Conservation (phyloP, 345 rosid genomes). For the Brassica juncea region DNA sequence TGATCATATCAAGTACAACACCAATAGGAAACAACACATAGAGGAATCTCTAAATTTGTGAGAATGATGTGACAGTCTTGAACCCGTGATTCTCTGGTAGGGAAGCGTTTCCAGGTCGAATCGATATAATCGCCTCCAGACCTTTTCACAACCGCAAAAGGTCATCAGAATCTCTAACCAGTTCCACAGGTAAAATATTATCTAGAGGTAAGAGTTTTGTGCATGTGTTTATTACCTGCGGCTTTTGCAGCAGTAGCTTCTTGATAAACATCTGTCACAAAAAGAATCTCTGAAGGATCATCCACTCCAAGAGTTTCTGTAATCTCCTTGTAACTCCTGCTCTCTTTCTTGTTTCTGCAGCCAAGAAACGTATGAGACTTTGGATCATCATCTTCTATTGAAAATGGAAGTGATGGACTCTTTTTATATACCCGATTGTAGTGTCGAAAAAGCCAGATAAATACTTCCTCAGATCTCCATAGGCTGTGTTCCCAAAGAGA, state of each 20-base stretch:
- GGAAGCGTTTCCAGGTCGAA: slow-evolving; percentile 72
- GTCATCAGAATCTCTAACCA: background rate
- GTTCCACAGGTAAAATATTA: slow-evolving; percentile 22
- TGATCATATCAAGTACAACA: slow-evolving; percentile 20
- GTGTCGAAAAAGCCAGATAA: slow-evolving; percentile 86
- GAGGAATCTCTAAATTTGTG: slow-evolving; percentile 48
- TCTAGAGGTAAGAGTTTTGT: background rate
- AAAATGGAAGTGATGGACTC: background rate
- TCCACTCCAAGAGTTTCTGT: slow-evolving; percentile 76
- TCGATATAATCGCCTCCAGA: slow-evolving; percentile 57
- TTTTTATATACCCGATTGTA: slow-evolving; percentile 62
- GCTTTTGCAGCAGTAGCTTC: slow-evolving; percentile 89
- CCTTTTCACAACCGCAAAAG: slow-evolving; percentile 42
- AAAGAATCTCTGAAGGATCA: slow-evolving; percentile 73
- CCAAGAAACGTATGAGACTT: background rate
- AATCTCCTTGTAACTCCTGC: slow-evolving; percentile 73
- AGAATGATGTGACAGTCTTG: slow-evolving; percentile 61
- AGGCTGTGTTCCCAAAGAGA: slow-evolving; percentile 76
- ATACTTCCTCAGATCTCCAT: slow-evolving; percentile 84
- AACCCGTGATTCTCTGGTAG: slow-evolving; percentile 68
- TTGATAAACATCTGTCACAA: slow-evolving; percentile 79
- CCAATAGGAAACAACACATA: background rate
- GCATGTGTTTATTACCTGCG: slow-evolving; percentile 57
- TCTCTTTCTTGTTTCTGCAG: slow-evolving; percentile 81
- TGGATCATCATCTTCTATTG: background rate